Conservation (phyloP, 345 rosid genomes). For the Eucalyptus erythrocorys region DNA sequence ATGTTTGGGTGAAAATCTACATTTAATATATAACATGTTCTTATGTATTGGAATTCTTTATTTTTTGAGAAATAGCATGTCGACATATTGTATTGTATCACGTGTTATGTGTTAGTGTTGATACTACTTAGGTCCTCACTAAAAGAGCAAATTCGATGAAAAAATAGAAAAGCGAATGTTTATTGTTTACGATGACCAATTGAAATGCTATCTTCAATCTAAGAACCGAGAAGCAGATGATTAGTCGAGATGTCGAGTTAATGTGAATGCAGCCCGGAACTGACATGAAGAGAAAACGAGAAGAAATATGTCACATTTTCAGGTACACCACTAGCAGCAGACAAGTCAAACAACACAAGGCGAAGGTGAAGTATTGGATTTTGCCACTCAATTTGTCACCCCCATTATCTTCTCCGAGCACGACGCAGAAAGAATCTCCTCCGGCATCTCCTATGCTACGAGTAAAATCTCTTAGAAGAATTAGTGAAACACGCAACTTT, state of each 20-base stretch:
- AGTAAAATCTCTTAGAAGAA: neutral
- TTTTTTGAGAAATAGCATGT: rapidly evolving
- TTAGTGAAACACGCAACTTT: neutral
- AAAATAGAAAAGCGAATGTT: neutral
- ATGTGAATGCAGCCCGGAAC: neutral
- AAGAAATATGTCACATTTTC: neutral
- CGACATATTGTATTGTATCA: rapidly evolving
- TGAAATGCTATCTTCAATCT: neutral
- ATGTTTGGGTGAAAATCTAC: no score
- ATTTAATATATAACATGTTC: rapidly evolving
- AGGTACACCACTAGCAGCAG: neutral
- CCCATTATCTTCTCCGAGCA: neutral
- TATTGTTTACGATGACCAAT: neutral
- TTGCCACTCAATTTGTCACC: neutral
- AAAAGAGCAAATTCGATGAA: neutral
- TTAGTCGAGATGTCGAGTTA: neutral
- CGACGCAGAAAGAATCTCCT: neutral
- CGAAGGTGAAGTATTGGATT: neutral
- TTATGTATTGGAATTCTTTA: rapidly evolving
- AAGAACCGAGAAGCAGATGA: neutral
- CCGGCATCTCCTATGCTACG: neutral
- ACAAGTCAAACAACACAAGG: neutral
- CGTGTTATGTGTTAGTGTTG: no score
- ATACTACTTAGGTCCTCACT: rapidly evolving
- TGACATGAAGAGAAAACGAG: neutral